Evolutionary conservation across 2,329 filamentous ascomycete genomes (phyloP).

Genomic region (Venturiaceae sp.): DNA sequence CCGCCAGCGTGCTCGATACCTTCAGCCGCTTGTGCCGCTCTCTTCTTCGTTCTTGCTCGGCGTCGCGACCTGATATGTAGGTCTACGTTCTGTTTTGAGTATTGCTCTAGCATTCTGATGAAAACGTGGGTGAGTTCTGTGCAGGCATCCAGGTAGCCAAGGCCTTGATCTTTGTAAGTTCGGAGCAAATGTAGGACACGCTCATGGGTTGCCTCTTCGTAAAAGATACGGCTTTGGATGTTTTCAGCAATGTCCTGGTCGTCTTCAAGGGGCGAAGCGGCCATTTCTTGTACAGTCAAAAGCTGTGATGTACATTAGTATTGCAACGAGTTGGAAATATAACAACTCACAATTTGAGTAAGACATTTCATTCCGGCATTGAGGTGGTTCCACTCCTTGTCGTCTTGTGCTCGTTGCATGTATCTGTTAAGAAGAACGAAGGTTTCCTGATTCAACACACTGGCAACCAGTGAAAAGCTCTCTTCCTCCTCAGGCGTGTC

Average conservation of each 20-base stretch:
- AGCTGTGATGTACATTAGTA: conserved; percentile 29
- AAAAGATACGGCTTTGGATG: conserved; percentile 93
- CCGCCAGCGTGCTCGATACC: conserved; percentile 35
- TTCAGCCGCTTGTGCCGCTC: conserved; percentile 29
- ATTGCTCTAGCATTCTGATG: conserved; percentile 80
- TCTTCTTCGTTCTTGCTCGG: conserved; percentile 63
- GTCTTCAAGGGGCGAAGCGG: conserved; percentile 73
- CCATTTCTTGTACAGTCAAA: conserved; percentile 88
- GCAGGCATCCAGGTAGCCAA: conserved; percentile 84
- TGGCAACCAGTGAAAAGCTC: conserved; percentile 78
- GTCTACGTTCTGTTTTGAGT: conserved; percentile 90
- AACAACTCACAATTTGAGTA: conserved; percentile 57
- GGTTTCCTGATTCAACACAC: conserved; percentile 87
- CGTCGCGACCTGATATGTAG: conserved; percentile 83
- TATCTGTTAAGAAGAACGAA: conserved; percentile 80
- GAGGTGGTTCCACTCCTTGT: conserved; percentile 79
- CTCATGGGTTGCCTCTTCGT: conserved; percentile 92
- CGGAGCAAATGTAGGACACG: conserved; percentile 69
- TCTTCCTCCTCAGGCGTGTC: conserved; percentile 39
- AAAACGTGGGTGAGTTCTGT: conserved; percentile 91
- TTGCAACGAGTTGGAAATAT: background rate
- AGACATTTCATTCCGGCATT: conserved; percentile 88
- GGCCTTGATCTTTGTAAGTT: conserved; percentile 87
- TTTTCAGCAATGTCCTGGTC: conserved; percentile 98
- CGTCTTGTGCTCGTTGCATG: conserved; percentile 69